Percentiles rank a stretch among this genome's conserved stretches.
Evolutionary conservation across 495 filamentous ascomycete species (phyloP).

Genomic region (Talaromyces liani): DNA sequence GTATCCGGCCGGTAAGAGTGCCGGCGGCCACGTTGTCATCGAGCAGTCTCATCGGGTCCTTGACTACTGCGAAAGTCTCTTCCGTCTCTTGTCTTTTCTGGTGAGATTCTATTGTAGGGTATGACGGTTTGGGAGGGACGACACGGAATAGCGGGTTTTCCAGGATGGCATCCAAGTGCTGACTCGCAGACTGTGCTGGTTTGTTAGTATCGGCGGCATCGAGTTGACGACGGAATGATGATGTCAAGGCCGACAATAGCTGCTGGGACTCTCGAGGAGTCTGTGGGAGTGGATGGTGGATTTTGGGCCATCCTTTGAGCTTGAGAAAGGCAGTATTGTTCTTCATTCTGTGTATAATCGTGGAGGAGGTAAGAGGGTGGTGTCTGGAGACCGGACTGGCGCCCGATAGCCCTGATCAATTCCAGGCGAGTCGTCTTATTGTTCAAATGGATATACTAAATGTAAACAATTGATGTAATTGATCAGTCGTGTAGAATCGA

Average conservation of each 20-base stretch:
- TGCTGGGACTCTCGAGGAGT: constrained; percentile 56
- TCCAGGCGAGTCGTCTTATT: too few species aligned
- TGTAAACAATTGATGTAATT: neutral
- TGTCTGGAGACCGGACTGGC: neutral
- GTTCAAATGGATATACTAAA: too few species aligned
- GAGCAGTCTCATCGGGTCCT: constrained; percentile 33
- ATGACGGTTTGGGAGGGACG: constrained; percentile 17
- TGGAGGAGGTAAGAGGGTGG: neutral
- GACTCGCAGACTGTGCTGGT: constrained; percentile 35
- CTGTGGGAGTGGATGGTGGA: constrained; percentile 66
- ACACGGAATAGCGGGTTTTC: constrained; percentile 56
- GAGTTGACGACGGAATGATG: constrained; percentile 69
- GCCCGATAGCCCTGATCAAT: constrained; percentile 2
- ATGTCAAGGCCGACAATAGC: constrained; percentile 61
- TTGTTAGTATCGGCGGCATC: constrained; percentile 37
- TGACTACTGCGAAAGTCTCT: constrained; percentile 13
- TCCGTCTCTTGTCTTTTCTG: neutral
- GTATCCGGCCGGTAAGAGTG: constrained; percentile 16
- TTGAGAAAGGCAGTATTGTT: constrained; percentile 34
- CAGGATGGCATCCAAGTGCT: constrained; percentile 58
- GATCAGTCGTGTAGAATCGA: neutral
- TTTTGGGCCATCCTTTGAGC: constrained; percentile 48
- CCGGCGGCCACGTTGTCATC: constrained; percentile 35
- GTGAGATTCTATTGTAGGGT: neutral
- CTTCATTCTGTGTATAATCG: constrained; percentile 28